Percentiles rank a stretch among this genome's conserved stretches.
Conservation (phyloP, 2,329 filamentous ascomycete species). For the Pezicula rhizophila region DNA sequence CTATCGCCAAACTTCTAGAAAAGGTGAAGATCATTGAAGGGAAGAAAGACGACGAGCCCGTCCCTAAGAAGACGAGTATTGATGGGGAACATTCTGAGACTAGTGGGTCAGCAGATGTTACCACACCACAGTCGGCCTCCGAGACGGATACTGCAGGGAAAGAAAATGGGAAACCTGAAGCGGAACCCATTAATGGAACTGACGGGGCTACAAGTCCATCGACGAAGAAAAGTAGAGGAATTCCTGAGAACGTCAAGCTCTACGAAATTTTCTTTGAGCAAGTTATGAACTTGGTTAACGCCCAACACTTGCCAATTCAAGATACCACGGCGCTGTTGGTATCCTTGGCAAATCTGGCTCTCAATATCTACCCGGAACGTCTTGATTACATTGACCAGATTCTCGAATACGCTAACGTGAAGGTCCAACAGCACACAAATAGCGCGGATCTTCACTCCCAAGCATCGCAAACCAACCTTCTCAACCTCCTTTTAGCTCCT, state of each 20-base stretch:
- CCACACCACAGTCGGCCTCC: constrained; percentile 30
- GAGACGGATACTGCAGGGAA: constrained; percentile 36
- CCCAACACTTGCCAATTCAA: constrained; percentile 84
- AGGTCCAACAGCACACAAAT: constrained; percentile 83
- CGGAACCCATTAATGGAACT: constrained; percentile 31
- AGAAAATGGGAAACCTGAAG: constrained; percentile 34
- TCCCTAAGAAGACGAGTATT: constrained; percentile 23
- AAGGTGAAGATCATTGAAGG: constrained; percentile 67
- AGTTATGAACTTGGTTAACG: constrained; percentile 87
- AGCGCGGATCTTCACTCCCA: constrained; percentile 91
- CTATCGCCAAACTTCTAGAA: constrained; percentile 70
- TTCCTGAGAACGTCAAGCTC: constrained; percentile 74
- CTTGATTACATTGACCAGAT: constrained; percentile 96
- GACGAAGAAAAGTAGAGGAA: constrained; percentile 36
- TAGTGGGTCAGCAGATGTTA: constrained; percentile 32
- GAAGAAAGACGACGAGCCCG: constrained; percentile 16
- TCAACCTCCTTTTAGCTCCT: constrained; percentile 85
- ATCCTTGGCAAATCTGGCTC: constrained; percentile 86
- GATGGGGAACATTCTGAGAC: constrained; percentile 26
- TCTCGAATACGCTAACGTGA: constrained; percentile 77
- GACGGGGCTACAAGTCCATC: constrained; percentile 24
- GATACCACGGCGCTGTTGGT: constrained; percentile 91
- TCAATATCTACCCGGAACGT: constrained; percentile 91
- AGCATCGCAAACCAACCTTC: constrained; percentile 79
- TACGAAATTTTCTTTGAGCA: constrained; percentile 98